Evolutionary conservation across 306 rosid species (phyloP), one percentile per base, ranked within the genome.

Genomic region (Glycine tomentella): DNA sequence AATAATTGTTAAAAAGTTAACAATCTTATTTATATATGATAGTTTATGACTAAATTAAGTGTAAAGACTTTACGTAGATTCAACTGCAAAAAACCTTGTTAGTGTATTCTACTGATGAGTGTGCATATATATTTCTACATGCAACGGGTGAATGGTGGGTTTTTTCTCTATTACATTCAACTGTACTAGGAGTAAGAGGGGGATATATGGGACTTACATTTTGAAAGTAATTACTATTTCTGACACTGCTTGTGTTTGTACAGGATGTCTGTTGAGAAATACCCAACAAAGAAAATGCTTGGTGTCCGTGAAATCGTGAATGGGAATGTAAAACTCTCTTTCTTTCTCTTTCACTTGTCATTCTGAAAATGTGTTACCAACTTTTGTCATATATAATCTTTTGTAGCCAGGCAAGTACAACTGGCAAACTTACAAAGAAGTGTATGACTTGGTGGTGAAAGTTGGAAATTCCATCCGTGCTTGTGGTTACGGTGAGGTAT

Each of bases 391-490:
- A 57, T 75, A 49, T 36, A 46, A 17, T 65, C 69, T 81, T 81
- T 67, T 86, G 84, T 85, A 95, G 98, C 82, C 92, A 74, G 97
- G 94, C 62, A 86, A 88, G 52, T 95, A 81, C 77, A 90, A 81
- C 69, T 95, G 98, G 97, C 85, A 81, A 88, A 92, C 90, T 61
- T 95, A 90, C 80, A 82, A 89, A 51, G 86, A 92, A 84, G 91
- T 89, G 8, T 89, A 91, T 66, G 95, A 91, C 70, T 25, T 82
- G 78, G 95, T 90, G 56, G 8, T 90, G 3, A 89, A 89, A 93
- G 98, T 67, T 42, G 97, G 98, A 67, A 25, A 25, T 25, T 25
- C 31, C 31, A 25, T 25, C 31, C 31, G 31, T 25, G 31, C 31
- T 25, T 25, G 31, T 25, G 31, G 31, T 25, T 25, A 25, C 31